Base-by-base conservation (phyloP, 2,329 filamentous ascomycete genomes). In the Cryphonectria carpinicola region DNA sequence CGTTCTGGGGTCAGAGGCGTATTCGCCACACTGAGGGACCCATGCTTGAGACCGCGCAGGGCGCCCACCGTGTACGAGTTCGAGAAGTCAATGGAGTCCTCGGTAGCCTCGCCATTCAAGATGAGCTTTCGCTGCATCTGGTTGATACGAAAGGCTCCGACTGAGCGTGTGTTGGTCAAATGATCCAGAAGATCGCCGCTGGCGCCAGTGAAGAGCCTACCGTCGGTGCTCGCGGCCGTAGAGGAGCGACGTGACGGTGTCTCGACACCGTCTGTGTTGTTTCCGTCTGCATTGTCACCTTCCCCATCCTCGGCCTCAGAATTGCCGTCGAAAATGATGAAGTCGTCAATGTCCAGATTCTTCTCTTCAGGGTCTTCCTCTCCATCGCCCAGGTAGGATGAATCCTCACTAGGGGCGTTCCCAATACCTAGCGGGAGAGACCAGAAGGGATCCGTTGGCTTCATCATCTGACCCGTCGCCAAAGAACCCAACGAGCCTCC, bases 81-180 rank as follows among this genome's bases (percentile, higher is more conserved):
- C 67, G 88, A 86, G 78, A 91, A 88, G 65, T 88, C 85, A 37
- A 92, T 83, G 54, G 90, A 89, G 75, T 91, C 87, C 70, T 87
- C 82, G 52, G 88, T 89, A 32, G 87, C 87, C 76, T 88, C 86
- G 76, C 86, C 87, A 80, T 87, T 89, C 73, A 87, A 79, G 71
- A 89, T 88, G 71, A 89, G 82, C 75, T 88, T 86, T 77, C 88
- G 85, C 77, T 88, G 88, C 83, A 84, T 89, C 78, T 88, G 89
- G 79, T 88, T 90, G 74, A 84, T 88, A 69, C 92, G 92, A 84
- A 96, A 97, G 1, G 93, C 92, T 52, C 92, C 92, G 49, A 96
- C 92, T 19, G 91, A 64, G 37, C 61, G 88, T 71, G 88, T 88
- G 74, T 89, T 88, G 76, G 92, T 89, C 54, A 94, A 88, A 74